Conservation (phyloP, 805 yeast species). For the Yarrowia sp. region DNA sequence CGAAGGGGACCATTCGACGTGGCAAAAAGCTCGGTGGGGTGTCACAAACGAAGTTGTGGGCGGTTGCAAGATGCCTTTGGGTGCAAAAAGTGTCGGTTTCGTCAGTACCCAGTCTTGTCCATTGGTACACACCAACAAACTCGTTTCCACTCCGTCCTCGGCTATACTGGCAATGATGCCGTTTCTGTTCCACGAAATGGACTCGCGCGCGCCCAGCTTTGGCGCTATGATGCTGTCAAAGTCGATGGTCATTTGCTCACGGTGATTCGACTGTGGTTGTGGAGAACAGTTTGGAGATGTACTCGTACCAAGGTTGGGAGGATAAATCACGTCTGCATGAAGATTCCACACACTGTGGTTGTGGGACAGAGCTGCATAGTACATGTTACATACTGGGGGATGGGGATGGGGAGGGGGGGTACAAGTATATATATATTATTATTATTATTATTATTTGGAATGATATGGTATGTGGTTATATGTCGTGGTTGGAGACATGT, state of each 20-base stretch:
- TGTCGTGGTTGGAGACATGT: no score
- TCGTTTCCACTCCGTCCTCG: conserved; percentile 47
- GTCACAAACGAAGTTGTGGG: conserved; percentile 31
- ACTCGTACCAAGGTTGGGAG: not conserved
- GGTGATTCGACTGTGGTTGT: not conserved
- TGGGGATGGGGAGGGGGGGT: not conserved
- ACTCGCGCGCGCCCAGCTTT: conserved; percentile 19
- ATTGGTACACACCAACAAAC: conserved; percentile 68
- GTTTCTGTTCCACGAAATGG: conserved; percentile 63
- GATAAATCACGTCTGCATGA: not conserved
- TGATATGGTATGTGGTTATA: no score
- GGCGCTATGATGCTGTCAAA: conserved; percentile 19
- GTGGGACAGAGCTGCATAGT: not conserved
- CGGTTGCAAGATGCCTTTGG: conserved; percentile 28
- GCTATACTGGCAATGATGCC: conserved; percentile 76
- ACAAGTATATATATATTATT: not conserved
- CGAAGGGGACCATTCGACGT: conserved; percentile 59
- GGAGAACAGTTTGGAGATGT: not conserved
- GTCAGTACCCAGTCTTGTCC: conserved; percentile 81
- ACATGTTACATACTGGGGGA: not conserved
- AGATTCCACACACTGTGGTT: not conserved
- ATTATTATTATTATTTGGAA: no score
- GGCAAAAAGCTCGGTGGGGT: conserved; percentile 41
- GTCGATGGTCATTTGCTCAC: conserved; percentile 13
- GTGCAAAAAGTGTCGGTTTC: conserved; percentile 44